phyloP scores from a whole-genome alignment of 2,329 filamentous ascomycete genomes.

The Neofusicoccum kwambonambiense region DNA sequence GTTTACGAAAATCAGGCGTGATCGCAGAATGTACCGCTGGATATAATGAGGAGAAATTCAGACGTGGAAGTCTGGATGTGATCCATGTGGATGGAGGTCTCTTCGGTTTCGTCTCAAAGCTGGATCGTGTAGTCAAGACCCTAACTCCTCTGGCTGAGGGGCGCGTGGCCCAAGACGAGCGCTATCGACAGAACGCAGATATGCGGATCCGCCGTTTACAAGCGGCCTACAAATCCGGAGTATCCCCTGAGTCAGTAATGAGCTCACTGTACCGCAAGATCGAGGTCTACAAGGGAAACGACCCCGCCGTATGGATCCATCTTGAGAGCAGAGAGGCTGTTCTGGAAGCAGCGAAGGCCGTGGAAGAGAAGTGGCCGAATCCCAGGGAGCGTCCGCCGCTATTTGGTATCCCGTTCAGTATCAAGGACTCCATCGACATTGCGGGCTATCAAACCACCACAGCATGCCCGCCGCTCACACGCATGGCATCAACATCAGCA shows the following conservation, averaged over 20 bases:
- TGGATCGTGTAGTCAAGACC: slow-evolving; percentile 41
- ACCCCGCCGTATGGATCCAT: slow-evolving; percentile 55
- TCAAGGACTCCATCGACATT: slow-evolving; percentile 59
- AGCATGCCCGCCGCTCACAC: slow-evolving; percentile 51
- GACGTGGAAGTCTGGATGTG: slow-evolving; percentile 49
- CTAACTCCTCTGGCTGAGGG: slow-evolving; percentile 24
- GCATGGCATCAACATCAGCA: slow-evolving; percentile 49
- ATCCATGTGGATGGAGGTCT: slow-evolving; percentile 53
- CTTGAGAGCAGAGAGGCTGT: slow-evolving; percentile 41
- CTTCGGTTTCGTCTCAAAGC: slow-evolving; percentile 49
- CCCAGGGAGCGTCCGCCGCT: slow-evolving; percentile 47
- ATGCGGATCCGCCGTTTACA: slow-evolving; percentile 46
- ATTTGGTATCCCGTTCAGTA: slow-evolving; percentile 56
- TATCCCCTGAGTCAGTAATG: slow-evolving; percentile 46
- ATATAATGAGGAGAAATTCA: slow-evolving; percentile 49
- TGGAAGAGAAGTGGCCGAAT: slow-evolving; percentile 42
- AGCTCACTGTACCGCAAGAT: slow-evolving; percentile 49
- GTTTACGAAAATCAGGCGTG: slow-evolving; percentile 28
- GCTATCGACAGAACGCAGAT: slow-evolving; percentile 34
- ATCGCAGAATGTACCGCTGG: slow-evolving; percentile 47
- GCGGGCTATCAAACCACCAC: slow-evolving; percentile 52
- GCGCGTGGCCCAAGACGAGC: background rate
- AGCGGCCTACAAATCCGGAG: slow-evolving; percentile 44
- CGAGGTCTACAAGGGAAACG: slow-evolving; percentile 47
- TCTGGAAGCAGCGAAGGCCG: slow-evolving; percentile 41